Evolutionary conservation across 1,139 yeast genomes (phyloP).

Genomic region (Yamadazyma pseudoaaseri): DNA sequence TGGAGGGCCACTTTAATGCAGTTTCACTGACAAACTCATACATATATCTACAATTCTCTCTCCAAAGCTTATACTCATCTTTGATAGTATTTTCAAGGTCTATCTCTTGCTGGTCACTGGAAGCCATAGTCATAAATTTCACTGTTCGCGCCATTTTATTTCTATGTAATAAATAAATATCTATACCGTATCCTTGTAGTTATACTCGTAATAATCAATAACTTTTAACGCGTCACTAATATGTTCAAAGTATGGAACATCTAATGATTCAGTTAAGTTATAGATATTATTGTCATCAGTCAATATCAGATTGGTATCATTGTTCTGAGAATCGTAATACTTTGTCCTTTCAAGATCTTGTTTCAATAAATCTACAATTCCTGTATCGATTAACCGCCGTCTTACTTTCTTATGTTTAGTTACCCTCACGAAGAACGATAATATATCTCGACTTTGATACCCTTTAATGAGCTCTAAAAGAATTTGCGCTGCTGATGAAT

Average conservation of each 20-base stretch:
- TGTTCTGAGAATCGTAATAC: conserved; percentile 26
- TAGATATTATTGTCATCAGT: conserved; percentile 16
- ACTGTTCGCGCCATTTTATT: too few species aligned
- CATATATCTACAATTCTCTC: conserved; percentile 75
- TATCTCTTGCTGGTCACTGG: conserved; percentile 19
- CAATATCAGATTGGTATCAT: conserved; percentile 1
- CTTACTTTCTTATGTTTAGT: conserved; percentile 38
- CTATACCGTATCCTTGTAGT: too few species aligned
- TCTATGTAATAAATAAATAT: too few species aligned
- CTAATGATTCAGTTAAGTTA: conserved; percentile 27
- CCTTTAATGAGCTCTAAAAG: conserved; percentile 57
- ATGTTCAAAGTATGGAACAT: conserved; percentile 37
- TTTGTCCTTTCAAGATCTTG: conserved; percentile 26
- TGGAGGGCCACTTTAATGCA: conserved; percentile 77
- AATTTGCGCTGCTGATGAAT: conserved; percentile 84
- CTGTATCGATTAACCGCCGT: conserved; percentile 28
- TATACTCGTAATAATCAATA: conserved; percentile 35
- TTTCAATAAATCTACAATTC: conserved; percentile 27
- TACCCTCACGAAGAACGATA: conserved; percentile 66
- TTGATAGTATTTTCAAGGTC: conserved; percentile 46
- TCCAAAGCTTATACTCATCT: conserved; percentile 77
- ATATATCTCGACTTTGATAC: conserved; percentile 56
- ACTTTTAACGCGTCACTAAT: conserved; percentile 44
- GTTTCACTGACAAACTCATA: conserved; percentile 80
- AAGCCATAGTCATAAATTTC: too few species aligned